Percentiles rank a stretch among this genome's conserved stretches.
phyloP scores from a whole-genome alignment of 768 basidiomycete genomes.

The Termitomyces sp. region DNA sequence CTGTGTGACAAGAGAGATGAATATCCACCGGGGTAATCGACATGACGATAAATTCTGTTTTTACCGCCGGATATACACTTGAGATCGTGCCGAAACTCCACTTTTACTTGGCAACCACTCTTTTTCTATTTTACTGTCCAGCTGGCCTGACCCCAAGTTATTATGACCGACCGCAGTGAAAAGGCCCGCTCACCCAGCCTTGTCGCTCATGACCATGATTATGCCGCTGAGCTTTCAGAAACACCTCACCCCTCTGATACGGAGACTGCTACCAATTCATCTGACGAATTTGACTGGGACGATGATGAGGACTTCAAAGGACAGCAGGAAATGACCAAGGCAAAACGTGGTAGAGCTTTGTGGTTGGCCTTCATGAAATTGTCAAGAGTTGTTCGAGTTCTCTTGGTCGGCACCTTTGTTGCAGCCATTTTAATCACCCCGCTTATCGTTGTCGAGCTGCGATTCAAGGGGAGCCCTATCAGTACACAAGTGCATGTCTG shows the following conservation, averaged over 20 bases:
- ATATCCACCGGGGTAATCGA: too few relatives aligned
- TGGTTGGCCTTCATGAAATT: conserved; percentile 69
- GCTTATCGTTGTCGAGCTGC: conserved; percentile 62
- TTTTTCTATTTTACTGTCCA: conserved; percentile 1
- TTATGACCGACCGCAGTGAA: conserved; percentile 8
- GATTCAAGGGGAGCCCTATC: conserved; percentile 46
- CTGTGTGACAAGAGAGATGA: too few relatives aligned
- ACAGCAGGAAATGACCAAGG: conserved; percentile 34
- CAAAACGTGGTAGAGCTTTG: conserved; percentile 58
- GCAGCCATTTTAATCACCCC: conserved; percentile 66
- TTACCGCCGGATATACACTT: too few relatives aligned
- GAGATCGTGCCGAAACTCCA: conserved; percentile 6
- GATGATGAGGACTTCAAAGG: conserved; percentile 46
- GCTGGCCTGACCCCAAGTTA: background rate
- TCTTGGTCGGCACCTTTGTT: conserved; percentile 58
- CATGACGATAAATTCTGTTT: too few relatives aligned
- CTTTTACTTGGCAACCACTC: too few relatives aligned
- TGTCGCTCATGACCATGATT: conserved; percentile 20
- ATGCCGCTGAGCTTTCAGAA: conserved; percentile 11
- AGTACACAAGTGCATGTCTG: conserved; percentile 56
- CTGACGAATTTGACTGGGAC: conserved; percentile 77
- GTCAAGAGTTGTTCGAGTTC: conserved; percentile 52
- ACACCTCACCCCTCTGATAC: conserved; percentile 28
- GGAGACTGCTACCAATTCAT: conserved; percentile 54
- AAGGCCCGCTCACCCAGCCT: conserved; percentile 2